These are phyloP conservation scores for Sugiyamaella grinbergsii DNA, from an alignment of 1,139 yeast genomes.

Conservation along the genomic window DNA sequence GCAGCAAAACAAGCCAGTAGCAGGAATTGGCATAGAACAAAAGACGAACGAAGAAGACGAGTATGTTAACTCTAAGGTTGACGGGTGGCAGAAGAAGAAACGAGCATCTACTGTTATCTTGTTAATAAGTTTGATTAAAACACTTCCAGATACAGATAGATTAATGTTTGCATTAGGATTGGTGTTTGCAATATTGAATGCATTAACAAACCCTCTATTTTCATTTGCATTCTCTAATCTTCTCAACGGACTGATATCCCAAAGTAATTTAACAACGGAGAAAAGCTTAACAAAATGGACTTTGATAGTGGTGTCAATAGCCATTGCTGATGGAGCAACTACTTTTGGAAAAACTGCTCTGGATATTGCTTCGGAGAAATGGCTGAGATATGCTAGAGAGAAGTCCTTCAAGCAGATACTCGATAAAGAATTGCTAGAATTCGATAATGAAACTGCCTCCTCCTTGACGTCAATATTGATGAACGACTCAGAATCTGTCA, in stretches of 20 bases:
- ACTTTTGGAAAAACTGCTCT: conserved; percentile 57
- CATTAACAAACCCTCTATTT: conserved; percentile 71
- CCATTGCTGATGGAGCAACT: conserved; percentile 61
- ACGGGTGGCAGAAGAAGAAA: conserved; percentile 18
- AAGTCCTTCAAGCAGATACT: conserved; percentile 53
- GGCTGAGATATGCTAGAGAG: conserved; percentile 63
- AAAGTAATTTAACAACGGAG: background rate
- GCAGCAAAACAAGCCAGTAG: background rate
- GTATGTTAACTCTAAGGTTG: conserved; percentile 3
- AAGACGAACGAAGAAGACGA: background rate
- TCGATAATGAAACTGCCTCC: conserved; percentile 48
- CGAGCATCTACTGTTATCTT: conserved; percentile 7
- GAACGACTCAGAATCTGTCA: conserved; percentile 79
- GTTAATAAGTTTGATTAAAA: conserved; percentile 7
- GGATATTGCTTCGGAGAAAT: conserved; percentile 63
- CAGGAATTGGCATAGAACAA: background rate
- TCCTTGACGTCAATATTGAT: conserved; percentile 61
- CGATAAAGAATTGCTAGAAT: conserved; percentile 60
- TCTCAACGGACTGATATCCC: conserved; percentile 44
- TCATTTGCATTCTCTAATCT: conserved; percentile 76
- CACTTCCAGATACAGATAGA: conserved; percentile 43
- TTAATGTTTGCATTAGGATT: conserved; percentile 54
- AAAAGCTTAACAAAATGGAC: conserved; percentile 59
- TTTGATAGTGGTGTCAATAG: conserved; percentile 57
- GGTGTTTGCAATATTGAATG: conserved; percentile 55